Evolutionary conservation across 495 filamentous ascomycete species (phyloP), one percentile per base, ranked within the genome.

Genomic region (Penicillium cataractarum): DNA sequence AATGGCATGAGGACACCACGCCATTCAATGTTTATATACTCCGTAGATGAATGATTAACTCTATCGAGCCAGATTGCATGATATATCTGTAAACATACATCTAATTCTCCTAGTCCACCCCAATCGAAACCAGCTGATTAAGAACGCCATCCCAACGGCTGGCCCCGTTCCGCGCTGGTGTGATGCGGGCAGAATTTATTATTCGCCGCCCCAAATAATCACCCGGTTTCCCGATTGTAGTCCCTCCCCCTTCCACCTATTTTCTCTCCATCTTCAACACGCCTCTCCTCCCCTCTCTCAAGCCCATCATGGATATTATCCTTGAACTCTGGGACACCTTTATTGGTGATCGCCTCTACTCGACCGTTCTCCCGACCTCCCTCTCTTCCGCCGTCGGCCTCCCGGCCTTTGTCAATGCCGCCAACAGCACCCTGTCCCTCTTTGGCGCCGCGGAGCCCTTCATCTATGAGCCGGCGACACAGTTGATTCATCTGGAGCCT

Each of bases 271-370:
- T 37, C 21, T 57, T 35, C 46, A 24, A 52, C 37, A 40, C 32
- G 42, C 35, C 27, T 15, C 37, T 42, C 53, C n/a, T 57, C 49
- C 40, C 37, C 53, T 39, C 40, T 2, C 40, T 42, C 40, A 21
- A 17, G n/a, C 40, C 42, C 42, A 50, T 46, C 64, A 97, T 98
- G 94, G 94, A 98, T 85, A 86, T 96, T 79, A 85, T 93, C 32
- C 87, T 98, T 63, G 91, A 97, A 76, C 56, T 93, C 66, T 85
- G 84, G 76, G 95, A 98, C 77, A 93, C 87, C 75, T 91, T 89
- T 76, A 67, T 94, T 64, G 89, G 88, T 77, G 94, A 98, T 79
- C 84, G 86, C 67, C 64, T 92, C 58, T 98, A 97, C 74, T 88
- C 94, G 50, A 74, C 76, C 9, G 55, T 88, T 9, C 82, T 92